Base-by-base conservation (phyloP, 2,329 filamentous ascomycete genomes). In the Cladophialophora carrionii region DNA sequence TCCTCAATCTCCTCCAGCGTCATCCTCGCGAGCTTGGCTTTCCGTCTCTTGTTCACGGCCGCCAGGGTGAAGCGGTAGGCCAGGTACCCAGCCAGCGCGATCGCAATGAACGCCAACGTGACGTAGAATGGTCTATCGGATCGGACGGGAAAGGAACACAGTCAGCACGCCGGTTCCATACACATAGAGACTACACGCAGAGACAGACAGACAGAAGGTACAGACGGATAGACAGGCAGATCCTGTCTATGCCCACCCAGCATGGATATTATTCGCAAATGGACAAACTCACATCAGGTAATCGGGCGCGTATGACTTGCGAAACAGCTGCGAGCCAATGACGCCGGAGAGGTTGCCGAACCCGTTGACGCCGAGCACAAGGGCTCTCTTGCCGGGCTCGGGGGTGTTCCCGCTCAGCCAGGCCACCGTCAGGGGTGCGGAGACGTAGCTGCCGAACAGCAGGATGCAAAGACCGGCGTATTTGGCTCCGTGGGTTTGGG, bases 371-470 rank as follows among this genome's bases (percentile, higher is more conserved):
- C 83, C 83, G 4, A 85, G 78, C 2, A 84, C 73, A 9, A 85
- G 76, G 4, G 82, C 80, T 34, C 83, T 77, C 65, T 83, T 84
- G 7, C 83, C 83, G 0, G 82, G 82, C 55, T 81, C 79, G 10
- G 63, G 82, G 3, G 81, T 84, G 68, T 85, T 85, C 26, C 80
- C 82, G 1, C 81, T 79, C 2, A 85, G 78, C 83, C 83, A 85
- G 0, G 83, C 82, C 0, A 84, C 82, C 1, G 82, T 83, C 8
- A 85, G 75, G 0, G 83, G 83, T 1, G 79, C 81, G 0, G 83
- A 81, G 43, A 84, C 79, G 64, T 82, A 85, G 1, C 71, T 73
- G n/a, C 72, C 72, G 48, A 71, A 71, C n/a, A 84, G 75, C 1
- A 84, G 76, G 12, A 84, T 70, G 69, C 79, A 82, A 17, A 84